Evolutionary conservation across 805 yeast genomes (phyloP).

Genomic region (Schwanniomyces yamadae): DNA sequence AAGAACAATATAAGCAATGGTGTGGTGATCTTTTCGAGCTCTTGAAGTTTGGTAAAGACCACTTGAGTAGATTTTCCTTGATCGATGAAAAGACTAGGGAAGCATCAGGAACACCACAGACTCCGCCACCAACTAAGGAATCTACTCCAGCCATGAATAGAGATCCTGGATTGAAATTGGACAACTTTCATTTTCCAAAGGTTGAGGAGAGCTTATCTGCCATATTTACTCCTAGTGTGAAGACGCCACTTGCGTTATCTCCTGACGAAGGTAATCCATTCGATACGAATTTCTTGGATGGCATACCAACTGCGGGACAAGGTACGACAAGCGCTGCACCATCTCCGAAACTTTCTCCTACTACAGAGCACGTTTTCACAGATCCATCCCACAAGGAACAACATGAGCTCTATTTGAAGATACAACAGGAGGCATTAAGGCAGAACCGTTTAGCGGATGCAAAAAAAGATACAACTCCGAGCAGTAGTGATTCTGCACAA

Average conservation of each 20-base stretch:
- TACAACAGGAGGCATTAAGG: conserved; percentile 36
- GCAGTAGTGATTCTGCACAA: neutral
- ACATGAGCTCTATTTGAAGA: conserved; percentile 36
- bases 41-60: conserved; percentile 43
- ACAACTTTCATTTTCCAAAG: neutral
- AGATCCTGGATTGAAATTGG: conserved; percentile 6
- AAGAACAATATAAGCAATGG: conserved; percentile 52
- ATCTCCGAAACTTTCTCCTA: conserved; percentile 12
- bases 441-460: conserved; percentile 27
- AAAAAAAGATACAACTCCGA: conserved; percentile 4
- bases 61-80: conserved; percentile 49
- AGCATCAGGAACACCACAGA: conserved; percentile 7
- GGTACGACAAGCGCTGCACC: neutral
- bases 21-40: conserved; percentile 53
- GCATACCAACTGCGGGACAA: conserved; percentile 1
- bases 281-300: conserved; percentile 25
- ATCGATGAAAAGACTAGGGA: conserved; percentile 42
- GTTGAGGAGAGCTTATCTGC: conserved; percentile 25
- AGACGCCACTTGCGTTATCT: conserved; percentile 27
- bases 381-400: conserved; percentile 19
- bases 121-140: neutral
- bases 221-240: conserved; percentile 36
- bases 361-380: conserved; percentile 1
- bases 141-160: conserved; percentile 1
- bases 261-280: conserved; percentile 37